Base-by-base conservation (phyloP, 1,284 basidiomycete species). In the Marasmius fiardii region DNA sequence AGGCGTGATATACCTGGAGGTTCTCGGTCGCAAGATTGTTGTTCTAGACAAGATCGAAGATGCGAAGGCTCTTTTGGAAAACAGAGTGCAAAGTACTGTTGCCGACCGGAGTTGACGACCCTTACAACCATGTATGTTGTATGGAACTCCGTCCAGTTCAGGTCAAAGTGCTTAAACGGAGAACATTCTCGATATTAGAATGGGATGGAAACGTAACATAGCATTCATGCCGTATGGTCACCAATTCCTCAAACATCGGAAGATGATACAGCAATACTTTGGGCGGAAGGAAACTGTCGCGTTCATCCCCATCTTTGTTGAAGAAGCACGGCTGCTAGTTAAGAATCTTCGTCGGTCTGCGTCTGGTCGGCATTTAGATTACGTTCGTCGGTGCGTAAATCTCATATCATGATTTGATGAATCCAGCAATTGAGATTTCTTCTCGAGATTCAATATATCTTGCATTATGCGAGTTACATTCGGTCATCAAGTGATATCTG, bases 401-500 rank as follows among this genome's bases (percentile, higher is more conserved):
- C n/a, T n/a, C n/a, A n/a, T n/a, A n/a, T n/a, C n/a, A n/a, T n/a
- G n/a, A n/a, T n/a, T n/a, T n/a, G n/a, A n/a, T n/a, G n/a, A n/a
- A 8, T 8, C 43, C 14, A 18, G 44, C 12, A 10, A 10, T 18
- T 8, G 23, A 24, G 23, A n/a, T 24, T 24, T 11, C 11, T 12
- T 44, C 5, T 41, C 12, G n/a, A 67, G 66, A 43, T 66, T 60
- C 48, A 54, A 64, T 3, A 57, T 60, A 4, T 57, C 65, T 4
- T 57, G 65, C 20, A 59, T 64, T 21, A 61, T 66, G 28, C 50
- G 53, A 48, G 47, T 65, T 10, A 56, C 58, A 23, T 67, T 60
- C 47, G 67, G 67, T 18, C 58, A 67, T 35, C 58, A 60, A 41
- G 52, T 67, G 12, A 52, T 39, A 12, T 63, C 64, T 2, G 59